A percentile compares a stretch with the other conserved stretches of the same genome.
Evolutionary conservation across 1,284 basidiomycete species (phyloP).

Genomic region (Trametes sp.): DNA sequence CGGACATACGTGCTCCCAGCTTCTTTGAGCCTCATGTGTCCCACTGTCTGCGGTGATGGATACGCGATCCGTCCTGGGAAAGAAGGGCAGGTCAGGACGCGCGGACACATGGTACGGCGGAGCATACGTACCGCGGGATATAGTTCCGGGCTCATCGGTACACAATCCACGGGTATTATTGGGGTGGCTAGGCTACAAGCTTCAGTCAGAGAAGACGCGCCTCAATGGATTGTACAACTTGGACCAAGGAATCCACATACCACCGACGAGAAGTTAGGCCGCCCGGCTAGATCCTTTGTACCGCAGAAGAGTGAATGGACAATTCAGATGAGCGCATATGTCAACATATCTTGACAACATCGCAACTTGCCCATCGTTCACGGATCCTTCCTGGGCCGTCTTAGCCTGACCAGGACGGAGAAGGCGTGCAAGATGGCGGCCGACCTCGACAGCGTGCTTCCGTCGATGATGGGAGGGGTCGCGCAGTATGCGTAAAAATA

Average conservation of each 20-base stretch:
- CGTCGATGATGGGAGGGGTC: background rate
- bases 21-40: slow-evolving; percentile 1
- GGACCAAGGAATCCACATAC: background rate
- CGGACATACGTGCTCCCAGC: slow-evolving; percentile 6
- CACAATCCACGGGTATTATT: background rate
- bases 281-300: background rate
- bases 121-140: slow-evolving; percentile 8
- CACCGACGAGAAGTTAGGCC: background rate
- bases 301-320: background rate
- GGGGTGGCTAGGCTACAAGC: background rate
- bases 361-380: background rate
- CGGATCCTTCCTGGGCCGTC: background rate
- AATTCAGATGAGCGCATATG: background rate
- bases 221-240: background rate
- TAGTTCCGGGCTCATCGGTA: background rate
- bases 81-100: background rate
- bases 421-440: background rate
- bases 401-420: background rate
- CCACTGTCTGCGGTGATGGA: slow-evolving; percentile 7
- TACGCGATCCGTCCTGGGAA: background rate
- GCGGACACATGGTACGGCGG: background rate
- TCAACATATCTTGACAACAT: background rate
- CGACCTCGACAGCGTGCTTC: background rate
- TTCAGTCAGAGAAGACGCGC: background rate
- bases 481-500: background rate